Conservation (phyloP, 257 asterid genomes). For the Ilex aquifolium region DNA sequence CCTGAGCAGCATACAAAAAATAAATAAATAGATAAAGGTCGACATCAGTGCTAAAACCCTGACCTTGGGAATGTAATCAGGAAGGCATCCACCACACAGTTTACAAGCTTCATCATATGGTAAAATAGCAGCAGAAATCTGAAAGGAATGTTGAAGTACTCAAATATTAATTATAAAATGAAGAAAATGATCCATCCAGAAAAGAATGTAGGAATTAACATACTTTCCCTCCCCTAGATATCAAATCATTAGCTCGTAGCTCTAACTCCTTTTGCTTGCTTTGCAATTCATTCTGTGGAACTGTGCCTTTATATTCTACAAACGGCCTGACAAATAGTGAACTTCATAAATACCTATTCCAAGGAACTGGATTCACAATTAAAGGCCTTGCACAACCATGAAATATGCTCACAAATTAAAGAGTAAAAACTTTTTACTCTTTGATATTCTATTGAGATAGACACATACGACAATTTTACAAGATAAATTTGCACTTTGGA, state of each 20-base stretch:
- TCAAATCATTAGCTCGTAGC: conserved; percentile 54
- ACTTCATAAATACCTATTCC: neutral
- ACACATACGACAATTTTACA: too few relatives aligned
- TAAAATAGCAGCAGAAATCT: conserved; percentile 52
- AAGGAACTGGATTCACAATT: too few relatives aligned
- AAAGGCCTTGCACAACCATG: too few relatives aligned
- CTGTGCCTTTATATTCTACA: conserved; percentile 71
- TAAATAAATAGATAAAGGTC: neutral
- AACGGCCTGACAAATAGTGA: conserved; percentile 48
- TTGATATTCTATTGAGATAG: too few relatives aligned
- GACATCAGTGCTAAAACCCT: neutral
- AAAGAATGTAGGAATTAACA: conserved; percentile 9
- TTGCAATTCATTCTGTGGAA: conserved; percentile 50
- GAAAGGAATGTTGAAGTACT: conserved; percentile 15
- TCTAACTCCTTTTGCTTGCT: conserved; percentile 55
- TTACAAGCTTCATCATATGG: conserved; percentile 60
- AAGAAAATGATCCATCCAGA: neutral
- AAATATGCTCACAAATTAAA: too few relatives aligned
- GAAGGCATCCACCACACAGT: conserved; percentile 78
- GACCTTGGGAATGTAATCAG: conserved; percentile 75
- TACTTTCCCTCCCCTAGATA: conserved; percentile 69
- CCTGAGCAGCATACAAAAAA: neutral
- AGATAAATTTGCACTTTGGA: too few relatives aligned
- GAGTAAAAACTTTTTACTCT: too few relatives aligned
- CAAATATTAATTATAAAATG: neutral